Conservation (phyloP, 1,139 yeast genomes). For the Scheffersomyces lignicola region DNA sequence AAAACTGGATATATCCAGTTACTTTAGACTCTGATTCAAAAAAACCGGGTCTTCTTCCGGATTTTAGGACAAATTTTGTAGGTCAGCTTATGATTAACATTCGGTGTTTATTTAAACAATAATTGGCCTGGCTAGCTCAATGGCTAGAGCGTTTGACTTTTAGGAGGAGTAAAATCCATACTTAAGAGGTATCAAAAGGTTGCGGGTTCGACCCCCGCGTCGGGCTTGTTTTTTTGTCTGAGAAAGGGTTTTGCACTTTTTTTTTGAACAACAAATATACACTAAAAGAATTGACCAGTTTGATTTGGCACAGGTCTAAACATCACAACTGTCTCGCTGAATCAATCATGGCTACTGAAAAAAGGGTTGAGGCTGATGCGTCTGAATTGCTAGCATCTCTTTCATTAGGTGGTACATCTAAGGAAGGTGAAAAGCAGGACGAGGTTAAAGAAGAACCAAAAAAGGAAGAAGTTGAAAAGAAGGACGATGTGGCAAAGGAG, state of each 20-base stretch:
- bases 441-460: constrained; percentile 4
- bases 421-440: constrained; percentile 3
- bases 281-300: neutral
- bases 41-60: too few species aligned
- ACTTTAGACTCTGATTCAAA: too few species aligned
- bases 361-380: constrained; percentile 30
- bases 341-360: constrained; percentile 17
- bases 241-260: neutral
- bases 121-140: constrained; percentile 45
- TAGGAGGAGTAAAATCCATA: constrained; percentile 15
- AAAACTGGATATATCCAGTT: too few species aligned
- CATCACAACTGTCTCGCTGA: neutral
- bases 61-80: too few species aligned
- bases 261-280: neutral
- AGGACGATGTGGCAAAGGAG: constrained; percentile 7
- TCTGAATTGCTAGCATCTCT: constrained; percentile 32
- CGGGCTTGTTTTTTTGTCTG: constrained; percentile 29
- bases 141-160: constrained; percentile 50
- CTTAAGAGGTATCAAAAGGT: constrained; percentile 35
- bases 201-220: constrained; percentile 55
- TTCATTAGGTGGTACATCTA: constrained; percentile 15
- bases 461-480: neutral
- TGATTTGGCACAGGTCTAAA: neutral
- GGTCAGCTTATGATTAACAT: too few species aligned
- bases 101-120: too few species aligned